Evolutionary conservation across 345 rosid genomes (phyloP).

Genomic region (Lepidium sativum): DNA sequence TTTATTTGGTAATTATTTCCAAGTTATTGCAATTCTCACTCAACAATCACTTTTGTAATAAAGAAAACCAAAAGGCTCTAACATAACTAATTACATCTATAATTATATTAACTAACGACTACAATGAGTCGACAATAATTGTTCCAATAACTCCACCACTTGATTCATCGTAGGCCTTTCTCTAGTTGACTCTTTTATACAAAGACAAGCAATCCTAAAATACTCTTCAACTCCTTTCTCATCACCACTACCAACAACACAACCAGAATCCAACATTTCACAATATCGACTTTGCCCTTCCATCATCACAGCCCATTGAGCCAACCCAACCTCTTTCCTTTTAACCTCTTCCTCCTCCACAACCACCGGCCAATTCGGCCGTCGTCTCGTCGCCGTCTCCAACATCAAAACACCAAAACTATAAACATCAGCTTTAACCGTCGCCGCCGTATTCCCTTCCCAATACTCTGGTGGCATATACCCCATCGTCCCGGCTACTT

Average conservation of each 20-base stretch:
- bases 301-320: slow-evolving; percentile 49
- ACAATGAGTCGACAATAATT: not conserved
- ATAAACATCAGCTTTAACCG: slow-evolving; percentile 57
- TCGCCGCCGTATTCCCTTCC: slow-evolving; percentile 63
- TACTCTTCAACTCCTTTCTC: slow-evolving; percentile 38
- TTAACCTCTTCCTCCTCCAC: slow-evolving; percentile 29
- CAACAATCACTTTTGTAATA: not conserved
- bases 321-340: slow-evolving; percentile 36
- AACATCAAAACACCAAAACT: slow-evolving; percentile 82
- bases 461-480: slow-evolving; percentile 96
- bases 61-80: not conserved
- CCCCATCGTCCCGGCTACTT: slow-evolving; percentile 90
- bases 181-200: slow-evolving; percentile 33
- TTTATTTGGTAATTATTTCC: too few relatives aligned
- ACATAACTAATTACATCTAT: not conserved
- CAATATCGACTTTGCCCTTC: slow-evolving; percentile 25
- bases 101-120: not conserved
- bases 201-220: slow-evolving; percentile 50
- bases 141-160: slow-evolving; percentile 33
- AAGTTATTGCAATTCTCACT: not conserved
- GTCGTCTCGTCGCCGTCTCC: slow-evolving; percentile 46
- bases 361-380: slow-evolving; percentile 56
- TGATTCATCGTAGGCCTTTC: slow-evolving; percentile 52
- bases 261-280: slow-evolving; percentile 45
- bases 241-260: not conserved